Base-by-base conservation (phyloP, 345 rosid species). In the Gynandropsis gynandra region DNA sequence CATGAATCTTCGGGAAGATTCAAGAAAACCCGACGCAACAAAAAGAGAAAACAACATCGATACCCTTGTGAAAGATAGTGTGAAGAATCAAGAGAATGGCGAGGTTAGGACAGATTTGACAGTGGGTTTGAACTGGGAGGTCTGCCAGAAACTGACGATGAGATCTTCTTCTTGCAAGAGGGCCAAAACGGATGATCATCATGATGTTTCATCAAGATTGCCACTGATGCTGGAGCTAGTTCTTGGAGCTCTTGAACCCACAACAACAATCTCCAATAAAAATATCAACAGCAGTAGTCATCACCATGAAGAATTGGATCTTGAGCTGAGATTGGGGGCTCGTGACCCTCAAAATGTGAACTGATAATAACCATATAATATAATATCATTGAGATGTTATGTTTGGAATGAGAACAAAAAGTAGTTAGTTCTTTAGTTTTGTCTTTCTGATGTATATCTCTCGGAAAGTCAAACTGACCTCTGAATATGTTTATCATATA, bases 311-410 rank as follows among this genome's bases (percentile, higher is more conserved):
- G 86, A 73, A 34, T 61, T 87, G 72, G 94, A 87, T 75, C 96
- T 87, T 68, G 96, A 87, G 77, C 88, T 87, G 56, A 74, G 90
- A 77, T 89, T 87, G 60, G 94, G 96, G 38, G 71, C 19, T 24
- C 51, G 11, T 64, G 54, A 73, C 55, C 67, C 79, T n/a, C 67
- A 78, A 39, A 60, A 74, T 24, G 69, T 77, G 64, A 79, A 75
- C 62, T 77, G 52, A 48, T n/a, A 49, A 11, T 34, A 40, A 59
- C 21, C 41, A 27, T 67, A 15, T 29, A 55, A 32, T n/a, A n/a
- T n/a, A n/a, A n/a, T n/a, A n/a, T n/a, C n/a, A n/a, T n/a, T n/a
- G n/a, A n/a, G n/a, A 46, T 56, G 47, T 33, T 67, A 53, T 61
- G 43, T 32, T 67, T 31, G 62, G 32, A 24, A 42, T 27, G 29